phyloP scores from a whole-genome alignment of 2,329 filamentous ascomycete genomes.

The Grosmannia huntii region DNA sequence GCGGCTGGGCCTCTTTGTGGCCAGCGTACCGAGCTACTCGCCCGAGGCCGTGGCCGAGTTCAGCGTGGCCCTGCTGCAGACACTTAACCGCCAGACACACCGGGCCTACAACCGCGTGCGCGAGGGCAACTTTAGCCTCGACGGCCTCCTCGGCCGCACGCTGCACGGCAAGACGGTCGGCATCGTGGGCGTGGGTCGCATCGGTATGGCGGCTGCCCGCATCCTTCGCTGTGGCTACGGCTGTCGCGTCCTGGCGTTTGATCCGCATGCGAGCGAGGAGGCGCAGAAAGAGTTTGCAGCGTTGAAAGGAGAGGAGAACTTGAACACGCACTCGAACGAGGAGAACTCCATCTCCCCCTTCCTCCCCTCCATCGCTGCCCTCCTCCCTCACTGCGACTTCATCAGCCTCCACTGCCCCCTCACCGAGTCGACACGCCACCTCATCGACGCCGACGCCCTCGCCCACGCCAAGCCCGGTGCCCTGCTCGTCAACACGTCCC shows the following conservation, averaged over 20 bases:
- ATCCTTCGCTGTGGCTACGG: slow-evolving; percentile 54
- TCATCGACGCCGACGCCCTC: slow-evolving; percentile 44
- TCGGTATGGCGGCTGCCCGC: slow-evolving; percentile 47
- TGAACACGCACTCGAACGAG: no score
- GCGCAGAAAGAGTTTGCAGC: slow-evolving; percentile 26
- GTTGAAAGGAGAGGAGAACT: no score
- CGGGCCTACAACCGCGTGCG: slow-evolving; percentile 55
- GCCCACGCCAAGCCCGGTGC: slow-evolving; percentile 44
- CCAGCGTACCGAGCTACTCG: slow-evolving; percentile 55
- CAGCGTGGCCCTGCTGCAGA: slow-evolving; percentile 53
- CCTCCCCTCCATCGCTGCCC: slow-evolving; percentile 25
- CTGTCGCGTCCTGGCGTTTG: slow-evolving; percentile 47
- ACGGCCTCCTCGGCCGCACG: slow-evolving; percentile 49
- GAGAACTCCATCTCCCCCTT: slow-evolving; percentile 22
- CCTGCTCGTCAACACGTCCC: slow-evolving; percentile 55
- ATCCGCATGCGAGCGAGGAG: slow-evolving; percentile 35
- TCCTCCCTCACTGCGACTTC: slow-evolving; percentile 42
- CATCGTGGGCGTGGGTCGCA: slow-evolving; percentile 51
- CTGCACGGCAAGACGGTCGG: slow-evolving; percentile 54
- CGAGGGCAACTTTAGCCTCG: slow-evolving; percentile 54
- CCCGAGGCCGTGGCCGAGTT: slow-evolving; percentile 61
- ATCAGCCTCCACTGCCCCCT: slow-evolving; percentile 56
- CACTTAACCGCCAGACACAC: slow-evolving; percentile 54
- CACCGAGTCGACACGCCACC: slow-evolving; percentile 42
- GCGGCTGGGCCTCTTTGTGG: slow-evolving; percentile 43